These are phyloP conservation scores for Anthracocystis setariae DNA, from an alignment of 1,284 basidiomycete species.

Conservation along the genomic window DNA sequence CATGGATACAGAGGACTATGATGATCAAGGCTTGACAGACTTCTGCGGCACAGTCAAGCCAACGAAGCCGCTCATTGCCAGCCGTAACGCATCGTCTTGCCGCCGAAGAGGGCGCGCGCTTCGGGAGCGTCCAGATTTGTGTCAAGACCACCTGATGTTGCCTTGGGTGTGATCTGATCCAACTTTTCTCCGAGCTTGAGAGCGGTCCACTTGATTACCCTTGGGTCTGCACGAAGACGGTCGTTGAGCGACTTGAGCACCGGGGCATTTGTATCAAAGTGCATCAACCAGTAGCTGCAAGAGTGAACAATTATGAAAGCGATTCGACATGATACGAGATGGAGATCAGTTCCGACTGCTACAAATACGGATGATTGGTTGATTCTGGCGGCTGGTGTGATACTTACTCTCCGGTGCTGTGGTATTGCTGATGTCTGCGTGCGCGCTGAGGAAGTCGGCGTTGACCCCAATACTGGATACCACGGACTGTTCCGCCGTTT, in stretches of 20 bases:
- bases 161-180: conserved; percentile 61
- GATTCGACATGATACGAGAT: not conserved
- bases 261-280: conserved; percentile 84
- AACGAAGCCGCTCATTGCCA: conserved; percentile 21
- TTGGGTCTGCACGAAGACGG: conserved; percentile 79
- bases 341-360: conserved; percentile 1
- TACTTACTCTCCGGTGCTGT: conserved; percentile 81
- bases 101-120: conserved; percentile 44
- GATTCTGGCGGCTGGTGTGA: not conserved
- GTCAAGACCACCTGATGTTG: conserved; percentile 49
- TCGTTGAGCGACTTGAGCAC: conserved; percentile 75
- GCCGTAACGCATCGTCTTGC: conserved; percentile 52
- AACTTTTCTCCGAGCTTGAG: conserved; percentile 80
- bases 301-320: not conserved
- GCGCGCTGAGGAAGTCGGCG: conserved; percentile 79
- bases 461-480: conserved; percentile 80
- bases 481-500: conserved; percentile 81
- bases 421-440: conserved; percentile 75
- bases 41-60: too few species aligned
- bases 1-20: not conserved
- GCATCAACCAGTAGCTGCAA: conserved; percentile 84
- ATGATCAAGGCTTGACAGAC: too few species aligned
- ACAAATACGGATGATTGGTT: too few species aligned
- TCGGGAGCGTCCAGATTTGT: conserved; percentile 39
- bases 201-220: conserved; percentile 83